A percentile compares a stretch with the other conserved stretches of the same genome.
phyloP scores from a whole-genome alignment of 164 flowering plant genomes.

The Chimonanthus salicifolius region DNA sequence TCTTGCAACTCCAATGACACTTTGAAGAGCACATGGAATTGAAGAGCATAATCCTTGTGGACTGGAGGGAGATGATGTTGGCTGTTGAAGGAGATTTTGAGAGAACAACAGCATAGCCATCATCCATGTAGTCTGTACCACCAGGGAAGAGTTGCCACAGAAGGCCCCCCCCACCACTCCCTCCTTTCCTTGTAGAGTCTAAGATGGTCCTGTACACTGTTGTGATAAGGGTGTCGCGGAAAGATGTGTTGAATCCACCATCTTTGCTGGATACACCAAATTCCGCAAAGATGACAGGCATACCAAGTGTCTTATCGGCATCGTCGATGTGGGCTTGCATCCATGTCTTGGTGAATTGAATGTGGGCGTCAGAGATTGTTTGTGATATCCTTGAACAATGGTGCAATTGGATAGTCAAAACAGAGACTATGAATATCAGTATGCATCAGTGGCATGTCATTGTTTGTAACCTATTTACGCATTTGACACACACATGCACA shows the following conservation, averaged over 20 bases:
- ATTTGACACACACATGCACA: neutral
- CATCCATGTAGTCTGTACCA: conserved; percentile 90
- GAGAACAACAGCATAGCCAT: conserved; percentile 80
- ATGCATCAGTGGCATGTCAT: neutral
- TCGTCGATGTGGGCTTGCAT: conserved; percentile 88
- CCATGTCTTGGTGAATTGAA: conserved; percentile 70
- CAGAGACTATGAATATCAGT: neutral
- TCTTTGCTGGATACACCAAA: conserved; percentile 79
- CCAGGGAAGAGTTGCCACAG: conserved; percentile 92
- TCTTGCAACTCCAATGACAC: conserved; percentile 83
- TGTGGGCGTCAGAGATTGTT: conserved; percentile 46
- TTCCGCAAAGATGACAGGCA: conserved; percentile 83
- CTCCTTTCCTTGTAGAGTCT: conserved; percentile 68
- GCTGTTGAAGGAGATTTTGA: conserved; percentile 59
- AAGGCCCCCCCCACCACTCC: conserved; percentile 78
- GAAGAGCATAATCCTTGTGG: conserved; percentile 53
- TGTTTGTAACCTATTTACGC: too few relatives aligned
- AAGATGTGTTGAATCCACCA: conserved; percentile 63
- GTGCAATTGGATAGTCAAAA: neutral
- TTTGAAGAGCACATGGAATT: conserved; percentile 59
- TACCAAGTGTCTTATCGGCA: conserved; percentile 65
- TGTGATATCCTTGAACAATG: conserved; percentile 56
- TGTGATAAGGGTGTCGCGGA: conserved; percentile 44
- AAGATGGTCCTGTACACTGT: conserved; percentile 55
- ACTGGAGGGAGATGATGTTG: conserved; percentile 66